Conservation (phyloP, 1,284 basidiomycete species). For the Cerioporus squamosus region DNA sequence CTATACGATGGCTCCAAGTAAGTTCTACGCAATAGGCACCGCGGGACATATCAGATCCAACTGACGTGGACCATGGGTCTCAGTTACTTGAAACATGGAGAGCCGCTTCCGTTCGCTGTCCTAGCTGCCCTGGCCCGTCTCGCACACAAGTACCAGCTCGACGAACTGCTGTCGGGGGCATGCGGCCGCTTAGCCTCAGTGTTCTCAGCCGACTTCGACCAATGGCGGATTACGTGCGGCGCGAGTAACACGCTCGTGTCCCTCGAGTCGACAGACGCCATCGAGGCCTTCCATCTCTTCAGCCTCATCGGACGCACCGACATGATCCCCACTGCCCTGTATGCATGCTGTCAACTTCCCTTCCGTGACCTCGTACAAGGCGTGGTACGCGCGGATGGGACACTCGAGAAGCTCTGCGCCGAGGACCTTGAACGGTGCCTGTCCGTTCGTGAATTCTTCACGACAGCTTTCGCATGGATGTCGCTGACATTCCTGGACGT, state of each 20-base stretch:
- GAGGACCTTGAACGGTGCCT: background rate
- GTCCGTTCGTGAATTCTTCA: background rate
- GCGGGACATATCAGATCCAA: background rate
- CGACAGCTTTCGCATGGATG: background rate
- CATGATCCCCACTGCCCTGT: background rate
- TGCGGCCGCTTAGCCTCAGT: background rate
- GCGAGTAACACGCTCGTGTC: background rate
- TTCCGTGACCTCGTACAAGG: background rate
- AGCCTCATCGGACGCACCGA: background rate
- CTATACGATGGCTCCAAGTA: conserved; percentile 4
- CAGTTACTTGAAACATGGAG: background rate
- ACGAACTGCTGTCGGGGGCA: background rate
- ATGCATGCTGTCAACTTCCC: background rate
- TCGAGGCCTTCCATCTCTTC: conserved; percentile 7
- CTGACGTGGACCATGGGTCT: background rate
- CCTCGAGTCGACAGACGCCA: background rate
- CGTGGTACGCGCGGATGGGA: background rate
- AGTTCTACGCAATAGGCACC: background rate
- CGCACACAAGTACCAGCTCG: conserved; percentile 12
- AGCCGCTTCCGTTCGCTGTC: background rate
- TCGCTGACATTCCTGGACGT: background rate
- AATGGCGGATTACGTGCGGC: background rate
- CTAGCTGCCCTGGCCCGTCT: conserved; percentile 5
- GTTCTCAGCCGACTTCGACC: background rate
- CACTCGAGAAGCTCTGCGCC: background rate